phyloP scores from a whole-genome alignment of 768 basidiomycete genomes.

The Filobasidium wieringae region DNA sequence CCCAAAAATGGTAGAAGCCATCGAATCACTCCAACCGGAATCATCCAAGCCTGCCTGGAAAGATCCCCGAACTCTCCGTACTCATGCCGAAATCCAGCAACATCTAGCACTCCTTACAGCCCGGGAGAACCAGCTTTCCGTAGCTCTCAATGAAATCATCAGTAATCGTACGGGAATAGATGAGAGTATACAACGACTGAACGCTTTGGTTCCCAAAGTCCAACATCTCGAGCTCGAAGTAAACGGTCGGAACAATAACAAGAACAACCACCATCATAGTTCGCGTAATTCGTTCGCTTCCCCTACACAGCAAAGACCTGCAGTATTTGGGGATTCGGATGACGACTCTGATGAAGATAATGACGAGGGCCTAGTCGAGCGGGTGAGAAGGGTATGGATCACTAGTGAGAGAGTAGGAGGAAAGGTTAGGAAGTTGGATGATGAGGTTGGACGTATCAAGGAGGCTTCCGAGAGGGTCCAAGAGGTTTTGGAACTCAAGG shows the following conservation, averaged over 20 bases:
- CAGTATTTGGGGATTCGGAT: constrained; percentile 48
- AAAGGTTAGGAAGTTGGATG: constrained; percentile 73
- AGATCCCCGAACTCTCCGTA: not conserved
- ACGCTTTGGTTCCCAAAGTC: constrained; percentile 44
- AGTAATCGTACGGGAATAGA: constrained; percentile 57
- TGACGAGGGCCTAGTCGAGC: constrained; percentile 29
- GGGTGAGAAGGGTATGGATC: constrained; percentile 37
- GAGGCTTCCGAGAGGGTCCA: constrained; percentile 84
- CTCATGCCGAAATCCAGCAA: not conserved
- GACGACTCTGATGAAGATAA: constrained; percentile 47
- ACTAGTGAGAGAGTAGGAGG: constrained; percentile 70
- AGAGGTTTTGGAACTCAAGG: constrained; percentile 92
- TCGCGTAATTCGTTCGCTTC: too few species aligned
- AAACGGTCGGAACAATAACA: not conserved
- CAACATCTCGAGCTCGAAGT: constrained; percentile 18
- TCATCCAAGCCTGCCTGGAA: not conserved
- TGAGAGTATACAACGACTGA: constrained; percentile 52
- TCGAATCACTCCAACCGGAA: too few species aligned
- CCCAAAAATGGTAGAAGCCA: too few species aligned
- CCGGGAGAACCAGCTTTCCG: constrained; percentile 64
- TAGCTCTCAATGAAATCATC: constrained; percentile 58
- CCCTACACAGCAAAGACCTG: too few species aligned
- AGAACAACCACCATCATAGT: not conserved
- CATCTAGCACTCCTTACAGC: constrained; percentile 45
- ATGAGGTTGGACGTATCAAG: constrained; percentile 80